These are phyloP conservation scores for Pseudonitzschia pungens DNA, from an alignment of 108 stramenopile species.

Conservation along the genomic window DNA sequence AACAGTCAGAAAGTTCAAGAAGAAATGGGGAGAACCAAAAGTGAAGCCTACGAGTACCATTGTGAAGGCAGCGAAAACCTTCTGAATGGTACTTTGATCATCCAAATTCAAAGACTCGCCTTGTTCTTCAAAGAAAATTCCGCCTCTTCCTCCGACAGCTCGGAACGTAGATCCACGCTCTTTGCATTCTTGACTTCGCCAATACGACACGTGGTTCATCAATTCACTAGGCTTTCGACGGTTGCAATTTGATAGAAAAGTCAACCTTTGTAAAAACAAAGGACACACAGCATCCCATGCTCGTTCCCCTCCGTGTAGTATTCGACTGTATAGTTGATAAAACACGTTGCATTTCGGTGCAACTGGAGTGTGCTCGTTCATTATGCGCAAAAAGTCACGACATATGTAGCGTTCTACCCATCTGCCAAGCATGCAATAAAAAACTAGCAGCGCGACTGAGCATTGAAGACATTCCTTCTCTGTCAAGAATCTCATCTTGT, in stretches of 20 bases:
- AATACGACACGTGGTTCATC: slow-evolving; percentile 38
- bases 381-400: slow-evolving; percentile 51
- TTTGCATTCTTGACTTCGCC: slow-evolving; percentile 44
- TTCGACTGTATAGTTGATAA: neutral
- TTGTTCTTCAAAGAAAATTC: slow-evolving; percentile 31
- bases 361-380: slow-evolving; percentile 30
- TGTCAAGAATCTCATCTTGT: slow-evolving; percentile 40
- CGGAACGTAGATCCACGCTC: slow-evolving; percentile 31
- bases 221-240: slow-evolving; percentile 42
- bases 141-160: slow-evolving; percentile 36
- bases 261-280: slow-evolving; percentile 48
- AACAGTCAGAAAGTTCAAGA: slow-evolving; percentile 55
- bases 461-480: slow-evolving; percentile 35
- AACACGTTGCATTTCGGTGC: neutral
- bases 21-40: slow-evolving; percentile 62
- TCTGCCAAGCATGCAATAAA: slow-evolving; percentile 39
- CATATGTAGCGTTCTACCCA: slow-evolving; percentile 58
- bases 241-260: slow-evolving; percentile 56
- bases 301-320: slow-evolving; percentile 10
- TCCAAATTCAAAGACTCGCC: slow-evolving; percentile 19
- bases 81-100: slow-evolving; percentile 26
- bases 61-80: slow-evolving; percentile 40
- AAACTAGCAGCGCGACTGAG: slow-evolving; percentile 35
- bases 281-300: slow-evolving; percentile 56
- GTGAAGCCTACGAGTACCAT: slow-evolving; percentile 52